Conservation (phyloP, 805 yeast species). For the Pichia pseudocactophila region DNA sequence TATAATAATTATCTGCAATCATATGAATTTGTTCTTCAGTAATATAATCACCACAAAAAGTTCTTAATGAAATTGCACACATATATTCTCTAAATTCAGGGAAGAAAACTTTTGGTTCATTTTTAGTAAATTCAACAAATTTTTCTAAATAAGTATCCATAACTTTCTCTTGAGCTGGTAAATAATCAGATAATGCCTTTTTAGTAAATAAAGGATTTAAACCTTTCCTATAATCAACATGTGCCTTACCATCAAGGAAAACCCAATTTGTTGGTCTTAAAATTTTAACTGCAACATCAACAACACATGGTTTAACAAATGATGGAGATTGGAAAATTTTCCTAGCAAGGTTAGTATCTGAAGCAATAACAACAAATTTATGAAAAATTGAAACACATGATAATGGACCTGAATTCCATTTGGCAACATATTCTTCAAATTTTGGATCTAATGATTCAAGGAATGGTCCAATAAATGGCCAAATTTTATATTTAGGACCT, state of each 20-base stretch:
- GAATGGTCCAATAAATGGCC: conserved; percentile 97
- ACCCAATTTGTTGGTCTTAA: conserved; percentile 97
- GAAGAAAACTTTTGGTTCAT: conserved; percentile 70
- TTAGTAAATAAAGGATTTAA: conserved; percentile 84
- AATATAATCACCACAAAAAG: conserved; percentile 94
- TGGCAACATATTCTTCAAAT: conserved; percentile 84
- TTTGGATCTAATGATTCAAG: conserved; percentile 91
- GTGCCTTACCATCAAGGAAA: conserved; percentile 91
- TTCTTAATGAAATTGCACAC: conserved; percentile 87
- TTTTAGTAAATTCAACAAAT: conserved; percentile 48
- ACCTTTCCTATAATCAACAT: conserved; percentile 84
- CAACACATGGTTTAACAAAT: conserved; percentile 94
- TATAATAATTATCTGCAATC: conserved; percentile 87
- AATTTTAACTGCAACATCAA: conserved; percentile 91
- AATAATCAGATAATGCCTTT: conserved; percentile 70
- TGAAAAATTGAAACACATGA: conserved; percentile 97
- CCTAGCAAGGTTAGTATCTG: conserved; percentile 79
- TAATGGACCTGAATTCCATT: conserved; percentile 91
- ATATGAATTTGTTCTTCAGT: conserved; percentile 82
- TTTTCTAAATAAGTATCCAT: conserved; percentile 74
- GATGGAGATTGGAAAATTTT: conserved; percentile 78
- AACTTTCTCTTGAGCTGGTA: conserved; percentile 76
- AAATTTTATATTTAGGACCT: conserved; percentile 79
- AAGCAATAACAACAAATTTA: conserved; percentile 92
- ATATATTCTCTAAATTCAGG: conserved; percentile 90